Evolutionary conservation across 176 grass and related monocot genomes (phyloP), one percentile per base, ranked within the genome.

Genomic region (Carex cristatella): DNA sequence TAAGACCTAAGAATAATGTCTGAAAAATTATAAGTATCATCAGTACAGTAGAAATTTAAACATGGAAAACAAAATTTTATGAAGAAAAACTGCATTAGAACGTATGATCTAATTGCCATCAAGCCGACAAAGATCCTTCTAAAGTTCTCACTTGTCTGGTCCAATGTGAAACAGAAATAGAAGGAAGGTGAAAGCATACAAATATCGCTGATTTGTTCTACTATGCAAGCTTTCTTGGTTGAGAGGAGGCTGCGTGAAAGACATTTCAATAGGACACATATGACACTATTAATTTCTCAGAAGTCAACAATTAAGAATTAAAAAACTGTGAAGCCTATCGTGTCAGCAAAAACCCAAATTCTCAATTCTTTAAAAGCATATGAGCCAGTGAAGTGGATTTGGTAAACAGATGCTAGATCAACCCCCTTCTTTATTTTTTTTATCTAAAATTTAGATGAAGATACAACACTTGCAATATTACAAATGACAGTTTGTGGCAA

Each of bases 361-460:
- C 90, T 89, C 75, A 98, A 94, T 56, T 93, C 95, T 92, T 98
- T 98, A 77, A 23, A 83, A 27, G 90, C 88, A 32, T 90, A 89
- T 69, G 89, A 85, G 68, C 93, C 95, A 28, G 75, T 89, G 83
- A 95, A 98, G 60, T 90, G 86, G 61, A 98, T 95, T 81, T 87
- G 86, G 81, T 90, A 57, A 57, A 81, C 27, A 4, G 91, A 98
- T 69, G 93, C 91, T 69, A 93, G 96, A 27, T 98, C 94, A n/a
- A 98, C 69, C 19, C 96, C 96, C 63, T 88, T 88, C 53, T 88
- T 85, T 42, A 95, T 94, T 30, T 94, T 49, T 30, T 88, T 91
- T 51, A 98, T 93, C 96, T 98, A 81, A 63, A 40, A 84, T 68
- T 18, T 33, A 28, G 13, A 73, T 84, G 32, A n/a, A 59, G 10